These are phyloP conservation scores for Elsinoe ampelina DNA, from an alignment of 2,329 filamentous ascomycete genomes.

Conservation along the genomic window DNA sequence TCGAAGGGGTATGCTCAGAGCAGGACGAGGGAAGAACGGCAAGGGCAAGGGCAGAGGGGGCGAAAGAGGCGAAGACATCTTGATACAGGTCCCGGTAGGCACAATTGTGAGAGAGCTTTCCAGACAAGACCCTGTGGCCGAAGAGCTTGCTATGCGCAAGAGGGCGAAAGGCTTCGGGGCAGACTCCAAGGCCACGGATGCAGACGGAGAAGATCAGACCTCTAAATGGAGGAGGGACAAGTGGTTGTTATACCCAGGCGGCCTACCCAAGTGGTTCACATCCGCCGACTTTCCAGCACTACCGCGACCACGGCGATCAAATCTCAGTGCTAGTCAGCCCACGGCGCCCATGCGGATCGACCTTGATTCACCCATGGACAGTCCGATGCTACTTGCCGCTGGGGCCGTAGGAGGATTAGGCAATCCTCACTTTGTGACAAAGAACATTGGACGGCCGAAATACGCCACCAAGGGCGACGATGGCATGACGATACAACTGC, in stretches of 20 bases:
- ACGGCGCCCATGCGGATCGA: constrained; percentile 56
- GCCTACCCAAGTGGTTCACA: constrained; percentile 60
- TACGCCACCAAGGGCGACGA: constrained; percentile 82
- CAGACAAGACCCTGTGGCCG: constrained; percentile 64
- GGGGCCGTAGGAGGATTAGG: constrained; percentile 85
- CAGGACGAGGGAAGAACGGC: constrained; percentile 66
- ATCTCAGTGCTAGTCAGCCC: constrained; percentile 59
- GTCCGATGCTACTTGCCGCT: constrained; percentile 74
- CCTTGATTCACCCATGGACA: constrained; percentile 60
- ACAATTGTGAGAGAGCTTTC: constrained; percentile 80
- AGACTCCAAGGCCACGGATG: constrained; percentile 16
- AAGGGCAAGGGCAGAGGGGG: constrained; percentile 66
- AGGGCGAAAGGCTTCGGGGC: constrained; percentile 24
- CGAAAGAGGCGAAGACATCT: constrained; percentile 71
- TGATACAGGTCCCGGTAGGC: constrained; percentile 85
- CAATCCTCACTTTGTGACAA: constrained; percentile 84
- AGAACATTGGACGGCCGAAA: constrained; percentile 64
- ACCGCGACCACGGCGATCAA: constrained; percentile 47
- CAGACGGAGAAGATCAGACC: constrained; percentile 30
- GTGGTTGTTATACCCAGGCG: constrained; percentile 79
- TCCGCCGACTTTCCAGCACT: constrained; percentile 49
- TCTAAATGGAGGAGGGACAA: constrained; percentile 50
- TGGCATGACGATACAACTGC: constrained; percentile 66
- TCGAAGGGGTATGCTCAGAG: constrained; percentile 63
- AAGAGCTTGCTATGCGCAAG: constrained; percentile 45